Evolutionary conservation across 2,329 filamentous ascomycete species (phyloP), one percentile per base, ranked within the genome.

Genomic region (Cercospora zeina): DNA sequence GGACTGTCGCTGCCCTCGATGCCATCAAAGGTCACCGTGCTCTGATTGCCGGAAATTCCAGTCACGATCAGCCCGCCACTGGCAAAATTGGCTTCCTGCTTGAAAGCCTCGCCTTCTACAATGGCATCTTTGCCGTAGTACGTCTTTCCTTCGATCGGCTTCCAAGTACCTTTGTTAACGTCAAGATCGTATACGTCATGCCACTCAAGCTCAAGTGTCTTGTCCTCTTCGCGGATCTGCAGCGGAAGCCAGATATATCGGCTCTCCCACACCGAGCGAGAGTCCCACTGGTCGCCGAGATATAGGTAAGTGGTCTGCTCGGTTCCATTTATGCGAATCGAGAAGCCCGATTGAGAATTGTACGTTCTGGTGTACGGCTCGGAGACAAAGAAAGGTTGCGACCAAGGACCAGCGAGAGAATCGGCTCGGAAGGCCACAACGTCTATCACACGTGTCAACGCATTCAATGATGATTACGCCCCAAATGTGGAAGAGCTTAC

Each of bases 231-330:
- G 61, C 84, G 78, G 45, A 84, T 82, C 0, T 76, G 73, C 6
- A 85, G 74, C 0, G 83, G 83, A 0, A 85, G 76, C 83, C 83
- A 85, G 65, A 85, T 84, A 66, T 85, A 84, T 5, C 83, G 76
- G 60, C 78, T 81, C 63, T 85, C 82, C 83, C 83, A 85, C 0
- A 84, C 73, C 0, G 81, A 83, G 68, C 83, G 83, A 0, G 77
- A 79, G 0, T 84, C 73, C 87, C 87, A 89, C 14, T 87, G 82
- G 72, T 89, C 87, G 14, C 87, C 87, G 75, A 89, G 82, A 73
- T 88, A 89, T 65, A 87, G 81, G 51, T 67, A 70, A 1, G 69
- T 70, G 3, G 67, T 70, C 14, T 79, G 78, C 13, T 75, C 66
- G 4, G 70, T 72, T 30, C 76, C 73, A 31, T 76, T 71, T n/a